These are phyloP conservation scores for Pisolithus sp. DNA, from an alignment of 768 basidiomycete species.

Conservation along the genomic window DNA sequence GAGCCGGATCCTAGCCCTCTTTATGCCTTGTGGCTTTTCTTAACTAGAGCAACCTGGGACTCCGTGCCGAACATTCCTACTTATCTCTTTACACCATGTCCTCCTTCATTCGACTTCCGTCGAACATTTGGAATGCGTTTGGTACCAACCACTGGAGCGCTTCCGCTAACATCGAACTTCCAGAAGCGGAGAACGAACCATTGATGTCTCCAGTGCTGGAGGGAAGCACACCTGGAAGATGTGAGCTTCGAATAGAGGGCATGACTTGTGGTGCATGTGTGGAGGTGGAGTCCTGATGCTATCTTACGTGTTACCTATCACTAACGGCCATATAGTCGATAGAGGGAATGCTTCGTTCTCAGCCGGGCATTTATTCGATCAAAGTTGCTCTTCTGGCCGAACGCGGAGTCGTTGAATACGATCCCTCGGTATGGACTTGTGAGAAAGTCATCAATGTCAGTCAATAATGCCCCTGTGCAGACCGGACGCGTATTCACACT, in stretches of 20 bases:
- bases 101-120: too few relatives aligned
- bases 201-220: conserved; percentile 20
- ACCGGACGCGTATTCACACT: conserved; percentile 2
- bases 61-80: too few relatives aligned
- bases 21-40: too few relatives aligned
- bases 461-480: not conserved
- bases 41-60: too few relatives aligned
- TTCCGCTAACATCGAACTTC: conserved; percentile 5
- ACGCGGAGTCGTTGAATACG: conserved; percentile 86
- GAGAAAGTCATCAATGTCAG: conserved; percentile 70
- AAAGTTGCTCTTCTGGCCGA: conserved; percentile 98
- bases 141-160: too few relatives aligned
- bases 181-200: conserved; percentile 15
- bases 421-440: conserved; percentile 70
- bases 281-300: conserved; percentile 47
- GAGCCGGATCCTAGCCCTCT: too few relatives aligned
- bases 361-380: conserved; percentile 84
- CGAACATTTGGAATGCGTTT: too few relatives aligned
- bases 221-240: conserved; percentile 39
- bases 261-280: conserved; percentile 92
- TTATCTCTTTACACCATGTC: too few relatives aligned
- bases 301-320: not conserved
- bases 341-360: conserved; percentile 73
- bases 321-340: conserved; percentile 50
- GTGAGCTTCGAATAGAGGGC: conserved; percentile 77